phyloP scores from a whole-genome alignment of 2,329 filamentous ascomycete species.

The Ploettnerulaceae sp. region DNA sequence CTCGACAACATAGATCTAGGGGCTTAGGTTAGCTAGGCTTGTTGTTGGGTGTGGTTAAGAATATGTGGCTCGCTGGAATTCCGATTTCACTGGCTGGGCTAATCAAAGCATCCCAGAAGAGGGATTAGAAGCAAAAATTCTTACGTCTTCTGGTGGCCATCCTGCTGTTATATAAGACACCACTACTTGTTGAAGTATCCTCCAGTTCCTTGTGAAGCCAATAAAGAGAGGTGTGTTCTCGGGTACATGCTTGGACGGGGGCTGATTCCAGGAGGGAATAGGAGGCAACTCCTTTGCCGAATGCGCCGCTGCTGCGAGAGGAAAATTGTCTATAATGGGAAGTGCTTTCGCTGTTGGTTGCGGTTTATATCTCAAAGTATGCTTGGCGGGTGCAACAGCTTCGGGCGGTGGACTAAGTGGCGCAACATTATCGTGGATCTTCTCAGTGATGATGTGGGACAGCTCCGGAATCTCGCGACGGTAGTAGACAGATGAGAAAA shows the following conservation, averaged over 20 bases:
- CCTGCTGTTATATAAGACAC: constrained; percentile 54
- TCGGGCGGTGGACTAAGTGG: not conserved
- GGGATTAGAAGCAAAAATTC: not conserved
- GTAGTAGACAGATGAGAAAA: constrained; percentile 13
- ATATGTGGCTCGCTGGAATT: no score
- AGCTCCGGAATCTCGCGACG: not conserved
- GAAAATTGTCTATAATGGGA: constrained; percentile 30
- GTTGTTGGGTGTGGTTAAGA: not conserved
- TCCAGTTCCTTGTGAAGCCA: constrained; percentile 54
- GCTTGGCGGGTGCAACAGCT: not conserved
- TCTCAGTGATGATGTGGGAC: not conserved
- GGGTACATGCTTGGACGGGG: constrained; percentile 38
- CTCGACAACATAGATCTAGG: constrained; percentile 50
- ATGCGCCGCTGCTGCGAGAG: constrained; percentile 21
- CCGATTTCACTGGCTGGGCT: no score
- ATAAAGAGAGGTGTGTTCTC: constrained; percentile 50
- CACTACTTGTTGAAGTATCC: constrained; percentile 50
- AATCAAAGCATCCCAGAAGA: no score
- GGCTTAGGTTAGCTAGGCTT: not conserved
- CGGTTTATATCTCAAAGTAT: constrained; percentile 18
- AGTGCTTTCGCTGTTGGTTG: constrained; percentile 2
- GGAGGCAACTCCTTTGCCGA: constrained; percentile 35
- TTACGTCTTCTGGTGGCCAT: constrained; percentile 47
- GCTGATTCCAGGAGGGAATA: constrained; percentile 43
- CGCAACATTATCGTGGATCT: constrained; percentile 7